phyloP scores from a whole-genome alignment of 345 rosid genomes.

The Xanthoceras sorbifolium region DNA sequence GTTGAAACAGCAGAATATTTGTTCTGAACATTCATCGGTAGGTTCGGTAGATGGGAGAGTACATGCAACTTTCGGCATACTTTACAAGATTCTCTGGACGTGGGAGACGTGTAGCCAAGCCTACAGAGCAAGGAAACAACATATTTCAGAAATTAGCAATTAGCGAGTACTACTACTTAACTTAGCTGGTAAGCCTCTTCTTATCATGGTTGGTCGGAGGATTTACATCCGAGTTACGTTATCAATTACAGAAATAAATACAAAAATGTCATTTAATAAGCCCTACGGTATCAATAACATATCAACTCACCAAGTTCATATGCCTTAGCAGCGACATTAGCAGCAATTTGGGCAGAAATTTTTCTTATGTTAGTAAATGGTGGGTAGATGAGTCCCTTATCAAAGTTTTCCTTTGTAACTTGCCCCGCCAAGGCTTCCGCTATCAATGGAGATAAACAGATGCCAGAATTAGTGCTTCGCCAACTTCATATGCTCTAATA shows the following conservation, averaged over 20 bases:
- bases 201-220: too few relatives aligned
- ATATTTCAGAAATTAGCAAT: neutral
- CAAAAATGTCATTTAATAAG: too few relatives aligned
- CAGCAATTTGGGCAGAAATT: constrained; percentile 93
- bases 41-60: constrained; percentile 71
- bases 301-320: constrained; percentile 74
- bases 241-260: too few relatives aligned
- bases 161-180: neutral
- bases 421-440: constrained; percentile 91
- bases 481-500: neutral
- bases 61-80: constrained; percentile 96
- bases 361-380: constrained; percentile 78
- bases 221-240: too few relatives aligned
- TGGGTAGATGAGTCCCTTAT: constrained; percentile 86
- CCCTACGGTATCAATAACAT: neutral
- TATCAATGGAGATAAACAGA: constrained; percentile 29
- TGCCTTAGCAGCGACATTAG: constrained; percentile 88
- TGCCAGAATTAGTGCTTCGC: neutral
- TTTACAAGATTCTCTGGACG: constrained; percentile 74
- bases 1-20: neutral
- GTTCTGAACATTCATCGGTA: constrained; percentile 46
- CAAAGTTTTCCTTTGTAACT: constrained; percentile 64
- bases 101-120: constrained; percentile 85
- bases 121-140: constrained; percentile 30
- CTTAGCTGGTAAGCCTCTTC: neutral